A percentile compares a stretch with the other conserved stretches of the same genome.
phyloP scores from a whole-genome alignment of 768 basidiomycete genomes.

The Tulasnella sp. region DNA sequence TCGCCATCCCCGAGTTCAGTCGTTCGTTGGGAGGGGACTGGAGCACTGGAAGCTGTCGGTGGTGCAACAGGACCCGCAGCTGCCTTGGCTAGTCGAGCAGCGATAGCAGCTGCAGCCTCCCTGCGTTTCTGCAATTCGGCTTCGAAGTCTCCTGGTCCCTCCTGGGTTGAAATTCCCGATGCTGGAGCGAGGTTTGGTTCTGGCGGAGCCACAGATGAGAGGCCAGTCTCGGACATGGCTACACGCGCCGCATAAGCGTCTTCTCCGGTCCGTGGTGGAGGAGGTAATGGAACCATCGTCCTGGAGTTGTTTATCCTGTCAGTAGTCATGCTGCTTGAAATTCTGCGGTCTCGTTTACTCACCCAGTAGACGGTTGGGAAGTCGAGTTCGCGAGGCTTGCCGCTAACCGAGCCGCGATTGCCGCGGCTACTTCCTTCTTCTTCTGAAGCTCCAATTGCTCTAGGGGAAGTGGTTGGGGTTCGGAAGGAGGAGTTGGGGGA shows the following conservation, averaged over 20 bases:
- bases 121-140: slow-evolving; percentile 52
- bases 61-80: slow-evolving; percentile 28
- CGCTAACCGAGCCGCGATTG: background rate
- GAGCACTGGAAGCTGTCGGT: slow-evolving; percentile 35
- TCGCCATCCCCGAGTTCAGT: no score
- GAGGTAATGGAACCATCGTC: background rate
- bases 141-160: slow-evolving; percentile 45
- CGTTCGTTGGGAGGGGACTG: background rate
- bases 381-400: background rate
- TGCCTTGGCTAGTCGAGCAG: slow-evolving; percentile 49
- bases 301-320: background rate
- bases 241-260: slow-evolving; percentile 64
- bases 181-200: background rate
- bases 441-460: background rate
- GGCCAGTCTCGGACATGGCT: slow-evolving; percentile 42
- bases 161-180: background rate
- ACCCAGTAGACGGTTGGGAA: background rate
- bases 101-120: slow-evolving; percentile 77
- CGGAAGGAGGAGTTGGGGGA: slow-evolving; percentile 15
- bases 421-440: background rate
- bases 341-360: background rate
- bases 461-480: background rate
- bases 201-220: background rate
- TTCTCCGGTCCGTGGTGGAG: slow-evolving; percentile 47
- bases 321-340: background rate